A percentile compares a stretch with the other conserved stretches of the same genome.
Conservation (phyloP, 805 yeast genomes). For the Hanseniaspora mollemarum region DNA sequence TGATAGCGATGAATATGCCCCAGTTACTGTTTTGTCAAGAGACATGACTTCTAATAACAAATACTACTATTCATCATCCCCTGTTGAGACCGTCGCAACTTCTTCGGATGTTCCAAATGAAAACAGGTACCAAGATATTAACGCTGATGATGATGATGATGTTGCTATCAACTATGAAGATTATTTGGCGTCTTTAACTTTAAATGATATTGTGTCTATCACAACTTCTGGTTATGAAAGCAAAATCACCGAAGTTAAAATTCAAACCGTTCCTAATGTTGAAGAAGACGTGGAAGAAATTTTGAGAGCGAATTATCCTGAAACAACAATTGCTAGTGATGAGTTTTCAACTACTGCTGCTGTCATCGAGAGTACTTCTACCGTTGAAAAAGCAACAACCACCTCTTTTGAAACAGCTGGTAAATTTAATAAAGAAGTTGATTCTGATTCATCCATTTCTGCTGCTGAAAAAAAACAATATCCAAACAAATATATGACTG, state of each 20-base stretch:
- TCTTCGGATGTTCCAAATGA: neutral
- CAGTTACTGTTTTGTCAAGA: constrained; percentile 7
- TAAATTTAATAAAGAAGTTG: neutral
- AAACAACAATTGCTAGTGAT: neutral
- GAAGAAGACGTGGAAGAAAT: constrained; percentile 8
- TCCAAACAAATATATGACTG: no score
- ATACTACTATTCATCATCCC: neutral
- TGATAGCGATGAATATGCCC: neutral
- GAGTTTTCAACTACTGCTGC: neutral
- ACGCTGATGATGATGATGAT: neutral
- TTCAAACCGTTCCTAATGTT: constrained; percentile 16
- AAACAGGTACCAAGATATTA: neutral
- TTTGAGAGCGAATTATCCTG: neutral
- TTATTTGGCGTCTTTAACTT: constrained; percentile 5
- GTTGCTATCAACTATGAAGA: constrained; percentile 6
- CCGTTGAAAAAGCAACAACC: neutral
- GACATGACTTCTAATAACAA: neutral
- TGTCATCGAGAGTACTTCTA: constrained; percentile 16
- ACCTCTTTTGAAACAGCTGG: neutral
- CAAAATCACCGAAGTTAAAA: constrained; percentile 6
- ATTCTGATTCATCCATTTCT: neutral
- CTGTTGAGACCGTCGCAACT: neutral
- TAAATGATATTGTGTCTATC: constrained; percentile 11
- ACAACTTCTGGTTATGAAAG: constrained; percentile 12
- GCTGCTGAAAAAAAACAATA: no score